phyloP scores from a whole-genome alignment of 495 filamentous ascomycete species.

The Clavariopsis aquatica region DNA sequence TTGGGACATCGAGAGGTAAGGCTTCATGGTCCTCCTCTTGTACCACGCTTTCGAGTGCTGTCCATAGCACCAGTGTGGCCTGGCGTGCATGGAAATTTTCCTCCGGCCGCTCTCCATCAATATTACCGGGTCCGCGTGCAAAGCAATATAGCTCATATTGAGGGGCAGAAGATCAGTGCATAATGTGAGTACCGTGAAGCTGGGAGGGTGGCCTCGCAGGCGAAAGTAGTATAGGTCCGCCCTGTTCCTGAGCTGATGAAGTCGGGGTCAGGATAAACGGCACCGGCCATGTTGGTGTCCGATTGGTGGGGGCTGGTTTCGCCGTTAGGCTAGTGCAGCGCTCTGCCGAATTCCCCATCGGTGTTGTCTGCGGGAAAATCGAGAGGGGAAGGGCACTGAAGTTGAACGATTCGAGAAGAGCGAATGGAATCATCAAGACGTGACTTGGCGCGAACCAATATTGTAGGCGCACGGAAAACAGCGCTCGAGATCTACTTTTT shows the following conservation, averaged over 20 bases:
- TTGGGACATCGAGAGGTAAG: neutral
- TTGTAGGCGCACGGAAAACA: too few species aligned
- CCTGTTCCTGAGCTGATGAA: neutral
- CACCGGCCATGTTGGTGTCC: neutral
- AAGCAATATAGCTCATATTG: neutral
- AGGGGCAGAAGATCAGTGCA: neutral
- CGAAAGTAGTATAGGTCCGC: neutral
- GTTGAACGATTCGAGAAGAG: too few species aligned
- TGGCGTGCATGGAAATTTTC: neutral
- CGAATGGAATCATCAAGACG: too few species aligned
- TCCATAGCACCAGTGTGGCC: neutral
- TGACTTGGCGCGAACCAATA: too few species aligned
- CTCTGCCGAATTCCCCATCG: too few species aligned
- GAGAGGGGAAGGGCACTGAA: too few species aligned
- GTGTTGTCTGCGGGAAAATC: too few species aligned
- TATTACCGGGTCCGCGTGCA: slow-evolving; percentile 8
- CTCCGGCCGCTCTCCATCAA: slow-evolving; percentile 3
- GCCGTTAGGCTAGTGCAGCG: neutral
- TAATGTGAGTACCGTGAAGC: neutral
- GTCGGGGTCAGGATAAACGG: neutral
- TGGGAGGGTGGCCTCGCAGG: neutral
- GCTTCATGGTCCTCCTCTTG: neutral
- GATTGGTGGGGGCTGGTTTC: neutral
- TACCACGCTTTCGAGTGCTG: neutral
- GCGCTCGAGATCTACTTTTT: too few species aligned